Evolutionary conservation across 768 basidiomycete species (phyloP).

Genomic region (Tricholoma saponaceum): DNA sequence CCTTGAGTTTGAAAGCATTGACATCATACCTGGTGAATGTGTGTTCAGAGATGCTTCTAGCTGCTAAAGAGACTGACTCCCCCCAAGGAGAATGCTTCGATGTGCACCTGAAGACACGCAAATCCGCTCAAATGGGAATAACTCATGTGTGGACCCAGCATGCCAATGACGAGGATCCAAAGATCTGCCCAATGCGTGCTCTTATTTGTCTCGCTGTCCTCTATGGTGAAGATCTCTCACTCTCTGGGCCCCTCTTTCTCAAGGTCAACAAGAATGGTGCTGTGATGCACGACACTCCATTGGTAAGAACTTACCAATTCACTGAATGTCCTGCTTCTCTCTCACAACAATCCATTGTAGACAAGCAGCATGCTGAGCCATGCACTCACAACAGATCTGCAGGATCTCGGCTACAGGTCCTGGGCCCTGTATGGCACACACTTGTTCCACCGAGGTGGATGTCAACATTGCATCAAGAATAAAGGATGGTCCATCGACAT

Average conservation of each 20-base stretch:
- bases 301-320: too few relatives aligned
- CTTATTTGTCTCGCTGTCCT: background rate
- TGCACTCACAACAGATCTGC: background rate
- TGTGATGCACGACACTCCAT: too few relatives aligned
- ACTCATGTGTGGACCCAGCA: background rate
- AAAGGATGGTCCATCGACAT: too few relatives aligned
- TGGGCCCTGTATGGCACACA: too few relatives aligned
- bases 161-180: background rate
- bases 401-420: too few relatives aligned
- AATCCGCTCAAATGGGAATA: background rate
- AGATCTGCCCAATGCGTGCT: background rate
- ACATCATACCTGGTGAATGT: conserved; percentile 8
- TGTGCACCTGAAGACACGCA: background rate
- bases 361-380: background rate
- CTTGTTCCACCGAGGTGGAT: too few relatives aligned
- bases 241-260: too few relatives aligned
- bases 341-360: too few relatives aligned
- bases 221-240: background rate
- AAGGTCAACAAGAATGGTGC: background rate
- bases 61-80: too few relatives aligned
- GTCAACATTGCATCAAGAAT: too few relatives aligned
- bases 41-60: too few relatives aligned
- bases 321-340: too few relatives aligned
- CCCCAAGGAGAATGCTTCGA: background rate
- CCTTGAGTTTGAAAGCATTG: conserved; percentile 13